These are phyloP conservation scores for Stromatinia cepivora DNA, from an alignment of 2,329 filamentous ascomycete genomes.

Conservation along the genomic window DNA sequence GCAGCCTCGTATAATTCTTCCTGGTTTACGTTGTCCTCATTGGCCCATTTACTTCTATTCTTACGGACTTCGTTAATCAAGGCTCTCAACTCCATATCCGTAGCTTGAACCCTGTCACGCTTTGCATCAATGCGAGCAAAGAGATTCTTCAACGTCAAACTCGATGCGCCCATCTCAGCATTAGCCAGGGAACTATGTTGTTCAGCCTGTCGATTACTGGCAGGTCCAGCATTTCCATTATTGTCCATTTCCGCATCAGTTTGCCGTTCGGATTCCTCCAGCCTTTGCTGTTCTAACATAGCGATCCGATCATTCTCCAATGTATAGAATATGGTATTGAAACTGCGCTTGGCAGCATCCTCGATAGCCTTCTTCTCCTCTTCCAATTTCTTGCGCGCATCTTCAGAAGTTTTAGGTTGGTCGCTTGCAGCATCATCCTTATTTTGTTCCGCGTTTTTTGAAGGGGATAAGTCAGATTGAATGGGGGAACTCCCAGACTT, in stretches of 20 bases:
- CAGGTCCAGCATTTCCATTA: slow-evolving; percentile 53
- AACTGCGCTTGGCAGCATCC: slow-evolving; percentile 84
- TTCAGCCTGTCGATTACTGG: slow-evolving; percentile 53
- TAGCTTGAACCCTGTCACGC: slow-evolving; percentile 84
- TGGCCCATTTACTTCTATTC: slow-evolving; percentile 98
- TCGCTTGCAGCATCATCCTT: slow-evolving; percentile 52
- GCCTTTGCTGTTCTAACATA: slow-evolving; percentile 95
- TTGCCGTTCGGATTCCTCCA: slow-evolving; percentile 95
- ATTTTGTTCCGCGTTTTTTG: slow-evolving; percentile 55
- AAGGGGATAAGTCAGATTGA: slow-evolving; percentile 51
- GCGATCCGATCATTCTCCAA: slow-evolving; percentile 92
- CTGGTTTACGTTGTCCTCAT: slow-evolving; percentile 94
- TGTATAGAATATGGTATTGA: slow-evolving; percentile 92
- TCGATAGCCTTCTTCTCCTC: slow-evolving; percentile 89
- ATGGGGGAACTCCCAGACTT: slow-evolving; percentile 69
- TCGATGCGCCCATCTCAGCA: slow-evolving; percentile 93
- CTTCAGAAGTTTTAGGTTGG: slow-evolving; percentile 72
- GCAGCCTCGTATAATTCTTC: slow-evolving; percentile 96
- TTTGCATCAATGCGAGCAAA: slow-evolving; percentile 95
- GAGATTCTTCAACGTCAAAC: slow-evolving; percentile 92
- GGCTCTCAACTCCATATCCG: slow-evolving; percentile 86
- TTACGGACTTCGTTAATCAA: slow-evolving; percentile 97
- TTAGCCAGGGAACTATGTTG: slow-evolving; percentile 89
- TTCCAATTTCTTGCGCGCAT: slow-evolving; percentile 90
- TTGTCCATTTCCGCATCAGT: slow-evolving; percentile 93